These are phyloP conservation scores for Marsdenia floribunda DNA, from an alignment of 257 asterid genomes.

Conservation along the genomic window DNA sequence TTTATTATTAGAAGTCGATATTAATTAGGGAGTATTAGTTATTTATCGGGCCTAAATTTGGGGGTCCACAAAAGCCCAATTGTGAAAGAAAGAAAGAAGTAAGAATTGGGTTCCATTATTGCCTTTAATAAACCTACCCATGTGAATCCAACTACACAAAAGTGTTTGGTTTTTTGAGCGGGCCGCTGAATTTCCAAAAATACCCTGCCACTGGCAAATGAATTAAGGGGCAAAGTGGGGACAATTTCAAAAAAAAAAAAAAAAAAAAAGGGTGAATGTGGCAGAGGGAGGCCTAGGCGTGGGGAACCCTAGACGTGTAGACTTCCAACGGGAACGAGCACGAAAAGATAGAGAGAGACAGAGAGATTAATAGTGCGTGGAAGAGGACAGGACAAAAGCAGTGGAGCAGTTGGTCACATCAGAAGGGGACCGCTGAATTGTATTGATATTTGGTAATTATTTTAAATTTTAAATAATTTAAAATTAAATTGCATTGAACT, in stretches of 20 bases:
- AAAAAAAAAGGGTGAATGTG: not conserved
- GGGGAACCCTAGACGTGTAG: slow-evolving; percentile 8
- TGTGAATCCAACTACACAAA: slow-evolving; percentile 21
- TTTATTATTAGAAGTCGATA: too few relatives aligned
- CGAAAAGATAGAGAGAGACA: not conserved
- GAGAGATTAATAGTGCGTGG: slow-evolving; percentile 8
- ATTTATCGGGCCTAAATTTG: slow-evolving; percentile 19
- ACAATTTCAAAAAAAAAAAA: not conserved
- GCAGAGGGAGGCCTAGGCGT: not conserved
- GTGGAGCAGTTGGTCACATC: slow-evolving; percentile 60
- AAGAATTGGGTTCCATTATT: slow-evolving; percentile 17
- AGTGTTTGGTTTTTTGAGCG: not conserved
- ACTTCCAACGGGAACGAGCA: slow-evolving; percentile 11
- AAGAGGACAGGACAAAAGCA: slow-evolving; percentile 27
- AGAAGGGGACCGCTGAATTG: slow-evolving; percentile 42
- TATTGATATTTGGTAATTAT: not conserved
- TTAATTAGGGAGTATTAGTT: not conserved
- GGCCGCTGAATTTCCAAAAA: slow-evolving; percentile 16
- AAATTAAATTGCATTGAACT: too few relatives aligned
- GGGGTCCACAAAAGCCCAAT: slow-evolving; percentile 38
- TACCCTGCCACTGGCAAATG: slow-evolving; percentile 14
- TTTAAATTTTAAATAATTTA: too few relatives aligned
- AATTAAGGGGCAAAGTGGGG: slow-evolving; percentile 11
- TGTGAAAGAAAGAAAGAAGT: not conserved
- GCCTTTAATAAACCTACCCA: slow-evolving; percentile 20